Base-by-base conservation (phyloP, 2,329 filamentous ascomycete genomes). In the Calcarisporium arbuscula region DNA sequence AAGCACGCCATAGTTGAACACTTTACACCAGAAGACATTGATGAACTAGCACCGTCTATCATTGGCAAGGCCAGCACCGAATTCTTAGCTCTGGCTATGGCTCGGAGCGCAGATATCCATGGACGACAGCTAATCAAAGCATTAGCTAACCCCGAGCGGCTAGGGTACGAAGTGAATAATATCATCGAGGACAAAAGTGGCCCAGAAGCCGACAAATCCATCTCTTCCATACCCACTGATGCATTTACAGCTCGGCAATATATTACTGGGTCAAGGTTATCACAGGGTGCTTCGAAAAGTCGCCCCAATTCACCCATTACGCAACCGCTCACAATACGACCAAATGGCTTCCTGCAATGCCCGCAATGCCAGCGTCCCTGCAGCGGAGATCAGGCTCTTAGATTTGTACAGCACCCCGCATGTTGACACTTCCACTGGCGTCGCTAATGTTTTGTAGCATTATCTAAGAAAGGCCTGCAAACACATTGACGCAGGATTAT, bases 61-160 rank as follows among this genome's bases (percentile, higher is more conserved):
- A 50, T 77, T 6, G 42, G 53, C 30, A 70, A 64, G 33, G 65
- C 62, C 11, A 71, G 70, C 42, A 53, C 67, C 20, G 38, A 43
- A 2, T 74, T 78, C 35, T 59, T 77, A 2, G 73, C 77, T 46
- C 64, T 58, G 35, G 70, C 65, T 4, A 47, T 78, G n/a, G 66
- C 68, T 14, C 58, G 53, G 35, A 67, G 74, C 0, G 57, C 78
- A 4, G 60, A 62, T 2, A 77, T 78, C 33, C 63, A 65, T 8
- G 72, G 71, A 1, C 64, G 70, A 18, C 62, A 67, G 11, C 61
- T 78, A 4, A 67, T 78, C 34, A 76, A 77, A 37, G 69, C 72
- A 11, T 60, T 78, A 15, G 73, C 73, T 3, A 60, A 66, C 21
- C 72, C 73, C 2, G 70, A 75, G 44, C 69, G 74, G 3, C 62